Evolutionary conservation across 2,329 filamentous ascomycete genomes (phyloP).

Genomic region (Phoma sp.): DNA sequence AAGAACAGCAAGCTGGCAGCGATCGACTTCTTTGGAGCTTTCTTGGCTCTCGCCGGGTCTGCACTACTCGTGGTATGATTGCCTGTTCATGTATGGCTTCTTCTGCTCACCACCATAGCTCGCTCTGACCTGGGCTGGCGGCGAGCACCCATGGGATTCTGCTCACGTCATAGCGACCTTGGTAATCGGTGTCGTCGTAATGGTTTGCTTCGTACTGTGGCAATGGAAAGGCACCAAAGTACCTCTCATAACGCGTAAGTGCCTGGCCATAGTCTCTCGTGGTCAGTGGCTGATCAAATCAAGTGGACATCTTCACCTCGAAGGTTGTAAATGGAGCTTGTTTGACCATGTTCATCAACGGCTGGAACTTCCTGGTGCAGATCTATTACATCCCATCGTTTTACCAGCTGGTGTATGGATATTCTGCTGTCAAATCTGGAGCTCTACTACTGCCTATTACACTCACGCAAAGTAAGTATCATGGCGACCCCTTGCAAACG

Average conservation of each 20-base stretch:
- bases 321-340: slow-evolving; percentile 27
- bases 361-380: slow-evolving; percentile 66
- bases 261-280: neutral
- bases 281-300: neutral
- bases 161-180: slow-evolving; percentile 61
- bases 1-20: slow-evolving; percentile 33
- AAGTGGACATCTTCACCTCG: slow-evolving; percentile 28
- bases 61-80: slow-evolving; percentile 64
- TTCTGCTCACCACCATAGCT: slow-evolving; percentile 19
- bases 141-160: slow-evolving; percentile 62
- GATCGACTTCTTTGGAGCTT: slow-evolving; percentile 67
- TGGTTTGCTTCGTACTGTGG: slow-evolving; percentile 60
- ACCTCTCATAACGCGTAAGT: slow-evolving; percentile 64
- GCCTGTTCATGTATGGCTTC: neutral
- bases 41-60: slow-evolving; percentile 61
- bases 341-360: slow-evolving; percentile 63
- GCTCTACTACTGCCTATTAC: slow-evolving; percentile 56
- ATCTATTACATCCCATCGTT: slow-evolving; percentile 70
- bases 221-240: slow-evolving; percentile 66
- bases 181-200: slow-evolving; percentile 57
- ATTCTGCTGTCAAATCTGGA: slow-evolving; percentile 59
- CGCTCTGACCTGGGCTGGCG: slow-evolving; percentile 65
- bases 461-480: slow-evolving; percentile 47
- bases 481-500: no score
- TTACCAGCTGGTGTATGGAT: slow-evolving; percentile 65